Base-by-base conservation (phyloP, 2,329 filamentous ascomycete genomes). In the Fonsecaea nubica region DNA sequence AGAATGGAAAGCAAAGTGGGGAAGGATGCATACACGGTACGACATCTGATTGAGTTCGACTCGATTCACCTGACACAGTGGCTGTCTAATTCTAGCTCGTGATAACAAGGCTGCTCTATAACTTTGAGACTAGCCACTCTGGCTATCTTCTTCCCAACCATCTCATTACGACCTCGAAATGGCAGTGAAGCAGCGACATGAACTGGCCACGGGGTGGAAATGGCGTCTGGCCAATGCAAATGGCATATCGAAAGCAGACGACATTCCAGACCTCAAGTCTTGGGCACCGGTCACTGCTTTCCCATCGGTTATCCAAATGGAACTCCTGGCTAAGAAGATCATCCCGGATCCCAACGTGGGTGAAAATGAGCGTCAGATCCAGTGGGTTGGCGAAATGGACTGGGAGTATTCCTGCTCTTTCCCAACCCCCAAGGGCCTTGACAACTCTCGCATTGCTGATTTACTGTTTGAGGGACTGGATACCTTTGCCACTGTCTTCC, bases 391-490 rank as follows among this genome's bases (percentile, higher is more conserved):
- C 66, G 89, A 92, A 75, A 85, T 85, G 65, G 80, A 80, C 67
- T 93, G 91, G 91, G 80, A 85, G 38, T 93, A 93, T 40, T 40
- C 32, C 4, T 57, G 55, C 55, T 25, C 21, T 15, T 57, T 57
- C 79, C 42, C 78, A 1, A 66, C 50, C 33, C 80, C 84, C 1
- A 85, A 86, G 13, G 62, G 69, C 10, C 53, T 71, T 5, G 10
- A 54, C 4, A 15, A 45, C 21, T 70, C 72, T 10, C 75, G 78
- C 58, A 83, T 83, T 66, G 84, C 85, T 0, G 83, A 90, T 1
- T 77, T 94, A 38, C 88, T 85, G 0, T 93, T 94, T 74, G 89
- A 92, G 64, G 92, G 92, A 0, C 82, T 94, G 55, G 92, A 94
- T 75, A 94, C 92, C 0, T 92, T 90, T 78, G 91, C 91, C 1